These are phyloP conservation scores for Tricholoma furcatifolium DNA, from an alignment of 768 basidiomycete genomes.

Conservation along the genomic window DNA sequence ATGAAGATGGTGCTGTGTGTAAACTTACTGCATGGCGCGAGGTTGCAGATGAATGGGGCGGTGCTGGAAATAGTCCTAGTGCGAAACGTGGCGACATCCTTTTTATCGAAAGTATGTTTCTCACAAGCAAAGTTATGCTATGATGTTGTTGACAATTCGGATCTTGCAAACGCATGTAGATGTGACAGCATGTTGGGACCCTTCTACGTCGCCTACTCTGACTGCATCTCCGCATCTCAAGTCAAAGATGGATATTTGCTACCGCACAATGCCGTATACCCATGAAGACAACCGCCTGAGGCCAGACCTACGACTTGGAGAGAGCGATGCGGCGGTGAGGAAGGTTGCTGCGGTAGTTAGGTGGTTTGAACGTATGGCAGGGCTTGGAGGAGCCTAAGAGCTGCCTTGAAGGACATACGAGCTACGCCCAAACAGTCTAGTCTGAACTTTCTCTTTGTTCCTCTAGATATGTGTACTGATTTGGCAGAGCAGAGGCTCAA, in stretches of 20 bases:
- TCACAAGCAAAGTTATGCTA: conserved; percentile 1
- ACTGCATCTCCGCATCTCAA: conserved; percentile 70
- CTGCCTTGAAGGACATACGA: neutral
- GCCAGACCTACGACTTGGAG: conserved; percentile 71
- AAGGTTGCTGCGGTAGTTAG: conserved; percentile 62
- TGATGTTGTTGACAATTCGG: neutral
- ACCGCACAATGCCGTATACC: conserved; percentile 70
- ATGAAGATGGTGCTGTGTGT: conserved; percentile 66
- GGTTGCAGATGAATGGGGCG: conserved; percentile 71
- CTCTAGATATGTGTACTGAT: too few species aligned
- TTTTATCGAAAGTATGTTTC: conserved; percentile 61
- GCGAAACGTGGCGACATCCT: conserved; percentile 73
- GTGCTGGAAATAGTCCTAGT: conserved; percentile 34
- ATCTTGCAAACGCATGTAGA: conserved; percentile 34
- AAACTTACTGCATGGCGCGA: conserved; percentile 82
- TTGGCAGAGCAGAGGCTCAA: too few species aligned
- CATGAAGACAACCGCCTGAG: conserved; percentile 58
- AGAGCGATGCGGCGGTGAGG: conserved; percentile 66
- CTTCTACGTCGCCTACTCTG: conserved; percentile 44
- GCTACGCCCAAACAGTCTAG: too few species aligned
- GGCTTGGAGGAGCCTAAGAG: conserved; percentile 29
- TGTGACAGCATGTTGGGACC: conserved; percentile 48
- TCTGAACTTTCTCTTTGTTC: too few species aligned
- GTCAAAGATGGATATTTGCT: conserved; percentile 68
- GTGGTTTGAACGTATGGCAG: conserved; percentile 79